Evolutionary conservation across 345 rosid genomes (phyloP).

Genomic region (Isatis tinctoria): DNA sequence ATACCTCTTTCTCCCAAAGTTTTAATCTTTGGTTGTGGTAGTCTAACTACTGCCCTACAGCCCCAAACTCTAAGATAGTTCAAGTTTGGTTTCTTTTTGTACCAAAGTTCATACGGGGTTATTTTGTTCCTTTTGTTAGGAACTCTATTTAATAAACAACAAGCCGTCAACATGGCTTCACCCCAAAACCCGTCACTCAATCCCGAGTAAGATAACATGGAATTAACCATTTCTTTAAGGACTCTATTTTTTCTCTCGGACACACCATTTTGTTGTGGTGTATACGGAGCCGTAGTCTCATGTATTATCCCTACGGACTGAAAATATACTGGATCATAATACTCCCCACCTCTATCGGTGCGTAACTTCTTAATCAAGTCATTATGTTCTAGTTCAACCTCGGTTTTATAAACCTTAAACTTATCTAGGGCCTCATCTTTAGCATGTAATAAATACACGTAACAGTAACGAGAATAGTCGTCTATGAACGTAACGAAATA

Average conservation of each 20-base stretch:
- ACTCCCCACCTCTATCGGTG: not conserved
- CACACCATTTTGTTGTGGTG: constrained; percentile 9
- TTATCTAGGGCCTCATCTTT: not conserved
- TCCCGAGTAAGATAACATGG: not conserved
- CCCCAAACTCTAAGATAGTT: not conserved
- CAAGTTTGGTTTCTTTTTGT: not conserved
- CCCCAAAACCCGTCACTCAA: not conserved
- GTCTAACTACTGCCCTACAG: not conserved
- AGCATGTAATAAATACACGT: not conserved
- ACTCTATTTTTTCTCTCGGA: not conserved
- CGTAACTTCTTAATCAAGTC: not conserved
- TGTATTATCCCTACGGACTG: not conserved
- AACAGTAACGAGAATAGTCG: not conserved
- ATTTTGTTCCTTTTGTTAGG: too few relatives aligned
- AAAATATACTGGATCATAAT: not conserved
- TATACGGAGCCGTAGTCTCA: constrained; percentile 8
- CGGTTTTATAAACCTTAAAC: not conserved
- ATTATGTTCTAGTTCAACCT: not conserved
- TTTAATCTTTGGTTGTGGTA: not conserved
- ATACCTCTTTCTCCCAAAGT: not conserved
- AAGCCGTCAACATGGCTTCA: not conserved
- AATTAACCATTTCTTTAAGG: constrained; percentile 3
- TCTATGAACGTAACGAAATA: not conserved
- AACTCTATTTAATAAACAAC: not conserved
- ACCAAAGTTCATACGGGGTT: too few relatives aligned